These are phyloP conservation scores for Aegilops bicornis DNA, from an alignment of 176 grass and related monocot genomes.

Conservation along the genomic window DNA sequence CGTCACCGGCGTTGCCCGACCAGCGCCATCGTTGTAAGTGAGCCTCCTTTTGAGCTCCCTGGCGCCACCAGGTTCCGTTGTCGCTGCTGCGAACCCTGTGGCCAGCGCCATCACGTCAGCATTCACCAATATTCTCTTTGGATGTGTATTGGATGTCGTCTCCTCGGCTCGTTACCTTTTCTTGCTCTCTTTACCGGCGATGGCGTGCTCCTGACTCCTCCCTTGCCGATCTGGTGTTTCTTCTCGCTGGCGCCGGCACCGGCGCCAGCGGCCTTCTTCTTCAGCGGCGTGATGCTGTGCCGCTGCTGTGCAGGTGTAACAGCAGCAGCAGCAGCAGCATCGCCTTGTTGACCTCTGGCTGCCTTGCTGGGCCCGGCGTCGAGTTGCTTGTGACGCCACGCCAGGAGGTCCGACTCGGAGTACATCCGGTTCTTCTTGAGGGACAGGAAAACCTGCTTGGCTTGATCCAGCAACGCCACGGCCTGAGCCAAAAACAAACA, in stretches of 20 bases:
- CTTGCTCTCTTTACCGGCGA: constrained; percentile 28
- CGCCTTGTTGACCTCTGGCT: neutral
- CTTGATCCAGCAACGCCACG: constrained; percentile 40
- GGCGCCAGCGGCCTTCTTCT: constrained; percentile 4
- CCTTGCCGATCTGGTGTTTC: neutral
- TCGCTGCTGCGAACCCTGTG: neutral
- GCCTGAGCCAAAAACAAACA: constrained; percentile 35
- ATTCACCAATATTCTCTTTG: neutral
- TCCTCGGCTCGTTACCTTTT: constrained; percentile 23
- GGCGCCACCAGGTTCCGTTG: neutral
- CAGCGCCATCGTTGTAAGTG: constrained; percentile 18
- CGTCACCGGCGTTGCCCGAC: neutral
- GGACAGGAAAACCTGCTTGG: constrained; percentile 62
- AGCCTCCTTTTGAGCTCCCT: constrained; percentile 10
- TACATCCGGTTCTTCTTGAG: constrained; percentile 52
- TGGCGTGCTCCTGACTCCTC: constrained; percentile 9
- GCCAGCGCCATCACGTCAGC: neutral
- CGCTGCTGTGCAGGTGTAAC: neutral
- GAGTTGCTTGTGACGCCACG: constrained; percentile 43
- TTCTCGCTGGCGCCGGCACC: neutral
- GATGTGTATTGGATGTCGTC: neutral
- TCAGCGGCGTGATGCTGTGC: neutral
- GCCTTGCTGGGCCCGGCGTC: constrained; percentile 5
- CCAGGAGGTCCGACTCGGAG: constrained; percentile 41
- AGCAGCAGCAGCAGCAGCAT: neutral